These are phyloP conservation scores for Ulota crispa DNA, from an alignment of 225 moss, liverwort and hornwort species.

Conservation along the genomic window DNA sequence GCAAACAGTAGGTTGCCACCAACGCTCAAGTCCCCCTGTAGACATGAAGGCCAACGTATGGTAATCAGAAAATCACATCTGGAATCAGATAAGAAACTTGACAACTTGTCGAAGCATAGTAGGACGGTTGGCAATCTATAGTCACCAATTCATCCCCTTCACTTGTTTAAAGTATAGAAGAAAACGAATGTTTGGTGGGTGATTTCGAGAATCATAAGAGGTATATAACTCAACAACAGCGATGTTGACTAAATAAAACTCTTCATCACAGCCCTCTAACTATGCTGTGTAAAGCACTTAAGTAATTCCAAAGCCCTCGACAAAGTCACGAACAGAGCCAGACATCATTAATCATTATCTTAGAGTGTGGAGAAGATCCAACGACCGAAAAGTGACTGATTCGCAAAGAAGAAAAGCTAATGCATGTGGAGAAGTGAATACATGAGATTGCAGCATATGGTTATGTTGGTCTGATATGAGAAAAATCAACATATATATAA, in stretches of 20 bases:
- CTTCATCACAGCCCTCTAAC: neutral
- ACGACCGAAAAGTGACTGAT: constrained; percentile 5
- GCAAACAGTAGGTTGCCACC: constrained; percentile 78
- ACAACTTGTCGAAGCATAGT: neutral
- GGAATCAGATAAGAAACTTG: neutral
- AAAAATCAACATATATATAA: neutral
- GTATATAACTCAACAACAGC: neutral
- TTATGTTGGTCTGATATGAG: neutral
- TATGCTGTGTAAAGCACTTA: neutral
- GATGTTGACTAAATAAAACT: neutral
- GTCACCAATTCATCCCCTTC: neutral
- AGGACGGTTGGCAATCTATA: constrained; percentile 6
- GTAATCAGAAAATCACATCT: neutral
- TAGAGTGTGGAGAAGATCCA: neutral
- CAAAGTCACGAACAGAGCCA: neutral
- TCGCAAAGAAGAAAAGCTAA: neutral
- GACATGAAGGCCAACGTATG: constrained; percentile 6
- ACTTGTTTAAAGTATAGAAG: neutral
- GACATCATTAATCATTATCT: neutral
- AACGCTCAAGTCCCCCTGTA: constrained; percentile 66
- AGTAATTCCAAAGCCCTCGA: constrained; percentile 7
- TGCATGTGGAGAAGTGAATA: neutral
- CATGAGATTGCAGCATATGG: neutral
- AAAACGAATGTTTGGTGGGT: neutral
- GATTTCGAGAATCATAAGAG: neutral